A percentile compares a stretch with the other conserved stretches of the same genome.
Conservation (phyloP, 345 rosid genomes). For the Balakata baccata region DNA sequence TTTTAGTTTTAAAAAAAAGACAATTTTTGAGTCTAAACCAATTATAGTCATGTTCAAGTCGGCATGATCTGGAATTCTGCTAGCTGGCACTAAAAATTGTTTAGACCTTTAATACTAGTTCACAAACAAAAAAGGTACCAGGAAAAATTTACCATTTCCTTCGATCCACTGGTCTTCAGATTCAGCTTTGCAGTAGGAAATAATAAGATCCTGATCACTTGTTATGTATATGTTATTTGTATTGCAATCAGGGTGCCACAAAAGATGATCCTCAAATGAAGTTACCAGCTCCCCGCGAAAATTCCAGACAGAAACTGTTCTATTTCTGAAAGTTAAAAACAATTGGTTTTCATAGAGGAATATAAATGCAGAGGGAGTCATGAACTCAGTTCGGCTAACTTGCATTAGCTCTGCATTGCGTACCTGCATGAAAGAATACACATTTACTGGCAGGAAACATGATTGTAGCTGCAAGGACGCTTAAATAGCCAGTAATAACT, state of each 20-base stretch:
- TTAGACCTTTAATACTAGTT: background rate
- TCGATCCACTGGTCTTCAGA: slow-evolving; percentile 86
- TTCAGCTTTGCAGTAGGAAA: slow-evolving; percentile 96
- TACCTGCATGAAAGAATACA: slow-evolving; percentile 43
- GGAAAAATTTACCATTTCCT: slow-evolving; percentile 56
- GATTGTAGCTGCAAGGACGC: slow-evolving; percentile 5
- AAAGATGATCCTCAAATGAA: slow-evolving; percentile 91
- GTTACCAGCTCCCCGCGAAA: slow-evolving; percentile 96
- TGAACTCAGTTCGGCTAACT: slow-evolving; percentile 69
- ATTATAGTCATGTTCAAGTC: background rate
- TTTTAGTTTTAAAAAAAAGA: background rate
- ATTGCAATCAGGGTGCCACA: slow-evolving; percentile 98
- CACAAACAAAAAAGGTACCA: background rate
- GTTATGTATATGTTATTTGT: slow-evolving; percentile 95
- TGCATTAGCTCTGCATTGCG: slow-evolving; percentile 76
- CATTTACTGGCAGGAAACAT: background rate
- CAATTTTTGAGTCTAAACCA: background rate
- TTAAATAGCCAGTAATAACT: slow-evolving; percentile 23
- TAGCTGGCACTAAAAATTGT: background rate
- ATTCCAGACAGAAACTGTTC: slow-evolving; percentile 91
- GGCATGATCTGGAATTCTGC: background rate
- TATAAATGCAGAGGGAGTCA: slow-evolving; percentile 97
- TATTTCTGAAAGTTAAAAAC: slow-evolving; percentile 83
- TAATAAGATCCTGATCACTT: slow-evolving; percentile 95
- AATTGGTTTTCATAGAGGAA: slow-evolving; percentile 92